Conservation (phyloP, 2,329 filamentous ascomycete species). For the Cadophora malorum region DNA sequence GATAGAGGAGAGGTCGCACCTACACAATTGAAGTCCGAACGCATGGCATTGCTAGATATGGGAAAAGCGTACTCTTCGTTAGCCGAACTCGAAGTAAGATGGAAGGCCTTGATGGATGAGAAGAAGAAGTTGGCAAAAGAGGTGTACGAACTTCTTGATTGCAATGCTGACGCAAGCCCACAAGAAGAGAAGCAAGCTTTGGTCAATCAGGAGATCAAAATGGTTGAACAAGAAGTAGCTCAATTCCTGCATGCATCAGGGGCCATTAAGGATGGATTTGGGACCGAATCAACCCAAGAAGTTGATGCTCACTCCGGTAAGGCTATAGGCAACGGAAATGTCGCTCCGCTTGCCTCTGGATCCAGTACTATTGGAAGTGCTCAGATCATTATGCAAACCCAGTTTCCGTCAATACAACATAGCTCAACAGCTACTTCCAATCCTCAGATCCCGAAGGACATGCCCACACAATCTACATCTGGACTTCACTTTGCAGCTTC, state of each 20-base stretch:
- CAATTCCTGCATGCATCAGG: constrained; percentile 39
- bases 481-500: constrained; percentile 6
- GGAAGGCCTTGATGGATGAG: constrained; percentile 29
- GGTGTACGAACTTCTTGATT: constrained; percentile 36
- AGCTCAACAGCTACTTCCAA: not conserved
- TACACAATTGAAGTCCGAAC: constrained; percentile 35
- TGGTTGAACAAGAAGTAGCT: constrained; percentile 38
- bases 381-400: constrained; percentile 44
- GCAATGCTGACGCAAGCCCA: constrained; percentile 32
- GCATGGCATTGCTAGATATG: constrained; percentile 37
- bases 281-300: constrained; percentile 28
- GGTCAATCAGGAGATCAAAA: constrained; percentile 36
- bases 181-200: constrained; percentile 34
- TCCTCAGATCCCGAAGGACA: not conserved
- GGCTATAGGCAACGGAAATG: constrained; percentile 24
- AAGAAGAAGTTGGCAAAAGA: constrained; percentile 36
- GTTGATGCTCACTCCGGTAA: not conserved
- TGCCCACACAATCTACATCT: not conserved
- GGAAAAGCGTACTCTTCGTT: constrained; percentile 34
- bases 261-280: constrained; percentile 43
- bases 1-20: constrained; percentile 37
- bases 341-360: constrained; percentile 23
- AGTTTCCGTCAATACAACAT: constrained; percentile 33
- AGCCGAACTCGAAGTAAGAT: constrained; percentile 21
- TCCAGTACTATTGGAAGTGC: constrained; percentile 39